Base-by-base conservation (phyloP, 306 rosid species). In the Vigna hirtella region DNA sequence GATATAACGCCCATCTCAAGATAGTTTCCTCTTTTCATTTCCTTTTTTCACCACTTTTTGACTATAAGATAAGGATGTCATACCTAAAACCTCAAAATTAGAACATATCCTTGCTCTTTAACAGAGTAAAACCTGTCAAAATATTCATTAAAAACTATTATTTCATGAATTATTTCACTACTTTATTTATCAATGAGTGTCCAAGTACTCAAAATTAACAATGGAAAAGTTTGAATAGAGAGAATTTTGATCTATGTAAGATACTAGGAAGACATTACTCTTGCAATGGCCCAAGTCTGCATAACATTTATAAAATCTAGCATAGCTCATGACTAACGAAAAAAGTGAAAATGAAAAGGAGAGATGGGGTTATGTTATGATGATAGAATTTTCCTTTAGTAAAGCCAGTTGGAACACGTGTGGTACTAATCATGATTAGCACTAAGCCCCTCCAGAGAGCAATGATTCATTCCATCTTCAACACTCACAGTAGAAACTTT, bases 401-500 rank as follows among this genome's bases (percentile, higher is more conserved):
- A 79, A 84, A 83, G 88, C 91, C 93, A 87, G 93, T 88, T 92
- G 98, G 79, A 89, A 87, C 95, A 88, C 92, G 96, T 87, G 96
- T 85, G 91, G 81, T 75, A 57, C 83, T 92, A 89, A 95, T 95
- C 96, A 95, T 95, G 92, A 81, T 92, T 83, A 91, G 91, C 99
- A 91, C 93, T 86, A 79, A 85, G 59, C 85, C 82, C 80, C 75
- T 76, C 87, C 61, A 82, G 65, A 65, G 74, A 80, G 87, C 82
- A 91, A 93, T 91, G 88, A 91, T 91, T 82, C 88, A 61, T 64
- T 85, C 91, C 91, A 87, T 85, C 15, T 72, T 56, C 70, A 77
- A 70, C 74, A 52, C 71, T 70, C 50, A 45, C 77, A 79, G 53
- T 57, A 20, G 10, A 26, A 77, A 52, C 57, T 69, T 76, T 82